phyloP scores from a whole-genome alignment of 352 stramenopile genomes.

The Phytophthora parvispora region DNA sequence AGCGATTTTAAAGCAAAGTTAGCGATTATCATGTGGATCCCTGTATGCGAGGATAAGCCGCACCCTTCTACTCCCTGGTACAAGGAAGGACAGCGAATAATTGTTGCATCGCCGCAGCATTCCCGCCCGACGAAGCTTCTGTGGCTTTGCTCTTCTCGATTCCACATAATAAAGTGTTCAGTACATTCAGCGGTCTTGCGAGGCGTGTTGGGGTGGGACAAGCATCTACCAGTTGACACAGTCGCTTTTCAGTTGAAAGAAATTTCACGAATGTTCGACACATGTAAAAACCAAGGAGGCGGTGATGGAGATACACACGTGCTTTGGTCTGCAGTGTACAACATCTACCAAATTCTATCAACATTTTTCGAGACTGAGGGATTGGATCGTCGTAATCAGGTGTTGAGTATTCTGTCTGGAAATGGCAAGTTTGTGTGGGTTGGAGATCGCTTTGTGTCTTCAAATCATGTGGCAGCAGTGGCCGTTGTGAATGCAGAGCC shows the following conservation, averaged over 20 bases:
- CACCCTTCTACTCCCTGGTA: constrained; percentile 53
- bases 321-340: constrained; percentile 66
- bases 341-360: constrained; percentile 67
- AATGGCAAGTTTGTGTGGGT: constrained; percentile 73
- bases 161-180: constrained; percentile 62
- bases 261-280: constrained; percentile 52
- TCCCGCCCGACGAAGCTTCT: constrained; percentile 53
- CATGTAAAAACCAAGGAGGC: background rate
- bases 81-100: constrained; percentile 36
- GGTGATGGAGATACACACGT: constrained; percentile 41
- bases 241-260: constrained; percentile 65
- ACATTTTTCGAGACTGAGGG: constrained; percentile 65
- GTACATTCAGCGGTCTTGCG: constrained; percentile 54
- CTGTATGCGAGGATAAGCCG: constrained; percentile 50
- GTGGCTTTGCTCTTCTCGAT: constrained; percentile 74
- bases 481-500: constrained; percentile 68
- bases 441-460: constrained; percentile 61
- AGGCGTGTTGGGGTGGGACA: constrained; percentile 59
- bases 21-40: constrained; percentile 66
- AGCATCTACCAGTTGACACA: constrained; percentile 39
- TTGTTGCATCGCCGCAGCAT: constrained; percentile 58
- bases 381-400: constrained; percentile 20
- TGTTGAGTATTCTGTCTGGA: constrained; percentile 49
- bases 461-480: constrained; percentile 60
- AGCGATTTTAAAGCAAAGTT: constrained; percentile 73